phyloP scores from a whole-genome alignment of 75 land plant species.

The Pinus albicaulis region DNA sequence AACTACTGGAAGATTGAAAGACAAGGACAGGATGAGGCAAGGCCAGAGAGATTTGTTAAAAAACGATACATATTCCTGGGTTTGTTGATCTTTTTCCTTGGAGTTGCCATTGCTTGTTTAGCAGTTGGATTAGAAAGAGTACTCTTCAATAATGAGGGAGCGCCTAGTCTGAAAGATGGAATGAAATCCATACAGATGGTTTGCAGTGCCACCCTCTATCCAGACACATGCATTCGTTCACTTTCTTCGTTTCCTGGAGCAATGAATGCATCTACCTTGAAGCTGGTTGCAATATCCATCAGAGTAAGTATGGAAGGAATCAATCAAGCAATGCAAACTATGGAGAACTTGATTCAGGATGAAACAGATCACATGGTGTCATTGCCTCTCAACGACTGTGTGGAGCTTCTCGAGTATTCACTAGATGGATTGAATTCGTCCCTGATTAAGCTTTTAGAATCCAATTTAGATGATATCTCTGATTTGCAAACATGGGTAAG shows the following conservation, averaged over 20 bases:
- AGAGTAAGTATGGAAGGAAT: conserved; percentile 14
- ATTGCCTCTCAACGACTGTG: conserved; percentile 9
- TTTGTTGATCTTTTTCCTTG: conserved; percentile 10
- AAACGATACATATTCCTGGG: conserved; percentile 4
- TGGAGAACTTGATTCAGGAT: conserved; percentile 6
- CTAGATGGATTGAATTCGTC: conserved; percentile 8
- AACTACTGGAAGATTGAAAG: conserved; percentile 9
- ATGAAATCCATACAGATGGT: neutral
- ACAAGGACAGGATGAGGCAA: conserved; percentile 6
- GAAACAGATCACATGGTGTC: conserved; percentile 3
- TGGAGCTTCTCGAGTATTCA: conserved; percentile 11
- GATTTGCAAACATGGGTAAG: conserved; percentile 15
- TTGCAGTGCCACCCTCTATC: conserved; percentile 6
- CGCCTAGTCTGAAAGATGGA: neutral
- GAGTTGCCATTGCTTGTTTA: conserved; percentile 10
- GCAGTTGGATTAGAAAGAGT: conserved; percentile 8
- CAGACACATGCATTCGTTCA: conserved; percentile 2
- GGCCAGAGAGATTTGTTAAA: neutral
- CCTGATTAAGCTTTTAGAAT: conserved; percentile 1
- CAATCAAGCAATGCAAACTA: conserved; percentile 4
- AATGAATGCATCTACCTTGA: conserved; percentile 1
- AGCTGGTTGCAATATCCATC: conserved; percentile 6
- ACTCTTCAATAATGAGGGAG: neutral
- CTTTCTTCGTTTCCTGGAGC: conserved; percentile 11
- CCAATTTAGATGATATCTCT: conserved; percentile 3